These are phyloP conservation scores for Teratosphaeria zuluensis DNA, from an alignment of 2,329 filamentous ascomycete genomes.

Conservation along the genomic window DNA sequence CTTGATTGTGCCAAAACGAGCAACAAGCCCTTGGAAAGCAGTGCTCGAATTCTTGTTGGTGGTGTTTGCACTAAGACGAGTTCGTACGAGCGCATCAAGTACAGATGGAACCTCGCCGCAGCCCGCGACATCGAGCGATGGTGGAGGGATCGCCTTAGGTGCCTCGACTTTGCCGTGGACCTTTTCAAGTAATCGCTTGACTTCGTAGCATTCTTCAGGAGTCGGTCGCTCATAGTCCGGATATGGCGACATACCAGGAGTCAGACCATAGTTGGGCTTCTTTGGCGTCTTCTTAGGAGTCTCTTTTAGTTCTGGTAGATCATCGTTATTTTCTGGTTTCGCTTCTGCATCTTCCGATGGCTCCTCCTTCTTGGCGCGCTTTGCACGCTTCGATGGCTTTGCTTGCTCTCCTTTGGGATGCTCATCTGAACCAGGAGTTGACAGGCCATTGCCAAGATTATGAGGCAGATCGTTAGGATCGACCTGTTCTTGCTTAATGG, in stretches of 20 bases:
- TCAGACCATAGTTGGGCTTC: constrained; percentile 31
- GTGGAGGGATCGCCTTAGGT: constrained; percentile 58
- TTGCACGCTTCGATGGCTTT: constrained; percentile 3
- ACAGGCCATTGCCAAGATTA: constrained; percentile 39
- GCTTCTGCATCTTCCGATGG: not conserved
- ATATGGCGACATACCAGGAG: constrained; percentile 51
- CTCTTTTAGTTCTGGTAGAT: constrained; percentile 6
- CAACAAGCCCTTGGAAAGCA: constrained; percentile 56
- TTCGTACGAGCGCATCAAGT: constrained; percentile 54
- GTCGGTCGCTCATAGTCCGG: constrained; percentile 58
- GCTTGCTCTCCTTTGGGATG: constrained; percentile 6
- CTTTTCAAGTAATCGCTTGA: constrained; percentile 54
- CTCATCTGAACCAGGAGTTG: constrained; percentile 19
- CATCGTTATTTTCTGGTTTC: constrained; percentile 9
- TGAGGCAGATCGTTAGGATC: constrained; percentile 45
- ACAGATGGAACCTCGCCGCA: constrained; percentile 58
- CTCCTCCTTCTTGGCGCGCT: constrained; percentile 8
- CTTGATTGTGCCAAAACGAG: constrained; percentile 45
- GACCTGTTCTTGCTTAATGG: constrained; percentile 25
- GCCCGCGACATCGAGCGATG: constrained; percentile 56
- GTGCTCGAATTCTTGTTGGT: constrained; percentile 51
- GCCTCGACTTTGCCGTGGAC: constrained; percentile 56
- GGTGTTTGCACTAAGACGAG: constrained; percentile 52
- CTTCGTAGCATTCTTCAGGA: constrained; percentile 57
- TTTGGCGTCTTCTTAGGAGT: constrained; percentile 24